phyloP scores from a whole-genome alignment of 768 basidiomycete genomes.

The Macrolepiota fuliginosa region DNA sequence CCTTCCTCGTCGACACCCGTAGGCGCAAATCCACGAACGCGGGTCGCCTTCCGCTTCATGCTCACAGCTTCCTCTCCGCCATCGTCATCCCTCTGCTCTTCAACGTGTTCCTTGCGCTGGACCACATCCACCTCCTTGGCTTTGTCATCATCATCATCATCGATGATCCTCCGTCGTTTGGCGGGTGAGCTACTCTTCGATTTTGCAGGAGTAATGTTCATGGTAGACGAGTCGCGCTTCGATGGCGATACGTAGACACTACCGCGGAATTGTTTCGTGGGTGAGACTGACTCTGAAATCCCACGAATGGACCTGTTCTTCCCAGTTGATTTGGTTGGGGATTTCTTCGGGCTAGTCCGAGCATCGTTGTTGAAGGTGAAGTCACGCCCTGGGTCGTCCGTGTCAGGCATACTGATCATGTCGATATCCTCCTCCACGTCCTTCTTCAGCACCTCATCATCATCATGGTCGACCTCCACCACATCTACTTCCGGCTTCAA shows the following conservation, averaged over 20 bases:
- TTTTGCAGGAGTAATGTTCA: background rate
- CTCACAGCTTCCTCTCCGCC: slow-evolving; percentile 14
- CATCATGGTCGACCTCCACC: background rate
- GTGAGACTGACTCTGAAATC: slow-evolving; percentile 1
- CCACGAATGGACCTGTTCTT: slow-evolving; percentile 11
- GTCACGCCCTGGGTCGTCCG: background rate
- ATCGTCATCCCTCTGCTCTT: slow-evolving; percentile 13
- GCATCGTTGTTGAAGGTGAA: background rate
- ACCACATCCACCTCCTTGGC: background rate
- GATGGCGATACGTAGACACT: background rate
- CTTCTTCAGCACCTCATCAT: background rate
- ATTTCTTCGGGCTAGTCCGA: background rate
- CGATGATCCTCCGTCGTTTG: slow-evolving; percentile 1
- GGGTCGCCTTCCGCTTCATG: background rate
- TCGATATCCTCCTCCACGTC: slow-evolving; percentile 2
- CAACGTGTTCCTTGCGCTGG: background rate
- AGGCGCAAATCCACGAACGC: background rate
- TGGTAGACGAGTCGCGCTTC: background rate
- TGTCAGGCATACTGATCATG: slow-evolving; percentile 10
- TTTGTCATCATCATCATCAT: background rate
- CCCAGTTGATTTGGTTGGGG: background rate
- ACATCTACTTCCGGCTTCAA: background rate
- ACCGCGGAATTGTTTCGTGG: background rate
- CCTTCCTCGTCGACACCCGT: slow-evolving; percentile 14
- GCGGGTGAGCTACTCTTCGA: background rate